A percentile compares a stretch with the other conserved stretches of the same genome.
Evolutionary conservation across 306 rosid species (phyloP).

Genomic region (Sphenostylis stenocarpa): DNA sequence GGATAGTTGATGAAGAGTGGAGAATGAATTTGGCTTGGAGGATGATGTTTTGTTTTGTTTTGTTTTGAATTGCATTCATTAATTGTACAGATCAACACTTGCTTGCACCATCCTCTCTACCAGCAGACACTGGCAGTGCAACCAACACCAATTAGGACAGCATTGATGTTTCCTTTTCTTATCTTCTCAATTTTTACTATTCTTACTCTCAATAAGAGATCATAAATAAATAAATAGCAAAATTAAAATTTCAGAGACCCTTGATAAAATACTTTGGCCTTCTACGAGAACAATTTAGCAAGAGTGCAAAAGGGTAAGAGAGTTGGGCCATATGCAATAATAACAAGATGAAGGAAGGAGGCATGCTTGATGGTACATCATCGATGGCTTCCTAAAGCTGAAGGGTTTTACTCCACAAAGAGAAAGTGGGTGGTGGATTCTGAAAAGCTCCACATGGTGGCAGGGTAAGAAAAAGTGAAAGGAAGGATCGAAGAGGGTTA

Average conservation of each 20-base stretch:
- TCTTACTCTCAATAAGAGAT: background rate
- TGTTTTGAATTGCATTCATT: background rate
- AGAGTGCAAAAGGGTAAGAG: background rate
- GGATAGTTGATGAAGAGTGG: conserved; percentile 3
- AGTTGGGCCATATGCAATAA: conserved; percentile 27
- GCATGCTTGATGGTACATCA: conserved; percentile 25
- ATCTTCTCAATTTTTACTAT: too few species aligned
- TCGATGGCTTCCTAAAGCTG: conserved; percentile 37
- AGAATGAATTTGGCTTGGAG: conserved; percentile 20
- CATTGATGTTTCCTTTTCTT: background rate
- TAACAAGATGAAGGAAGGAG: conserved; percentile 28
- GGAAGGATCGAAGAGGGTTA: conserved; percentile 24
- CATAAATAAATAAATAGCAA: too few species aligned
- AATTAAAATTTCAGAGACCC: too few species aligned
- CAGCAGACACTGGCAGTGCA: conserved; percentile 37
- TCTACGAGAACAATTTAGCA: too few species aligned
- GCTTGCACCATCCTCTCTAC: conserved; percentile 37
- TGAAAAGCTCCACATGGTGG: conserved; percentile 75
- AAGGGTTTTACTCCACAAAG: conserved; percentile 19
- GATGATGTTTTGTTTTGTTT: conserved; percentile 11
- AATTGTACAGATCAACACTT: conserved; percentile 18
- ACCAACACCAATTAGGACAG: conserved; percentile 39
- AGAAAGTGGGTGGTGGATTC: conserved; percentile 56
- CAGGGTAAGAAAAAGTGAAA: conserved; percentile 24
- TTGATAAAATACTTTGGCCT: too few species aligned